A percentile compares a stretch with the other conserved stretches of the same genome.
Evolutionary conservation across 1,284 basidiomycete genomes (phyloP).

Genomic region (Dichomitus squalens): DNA sequence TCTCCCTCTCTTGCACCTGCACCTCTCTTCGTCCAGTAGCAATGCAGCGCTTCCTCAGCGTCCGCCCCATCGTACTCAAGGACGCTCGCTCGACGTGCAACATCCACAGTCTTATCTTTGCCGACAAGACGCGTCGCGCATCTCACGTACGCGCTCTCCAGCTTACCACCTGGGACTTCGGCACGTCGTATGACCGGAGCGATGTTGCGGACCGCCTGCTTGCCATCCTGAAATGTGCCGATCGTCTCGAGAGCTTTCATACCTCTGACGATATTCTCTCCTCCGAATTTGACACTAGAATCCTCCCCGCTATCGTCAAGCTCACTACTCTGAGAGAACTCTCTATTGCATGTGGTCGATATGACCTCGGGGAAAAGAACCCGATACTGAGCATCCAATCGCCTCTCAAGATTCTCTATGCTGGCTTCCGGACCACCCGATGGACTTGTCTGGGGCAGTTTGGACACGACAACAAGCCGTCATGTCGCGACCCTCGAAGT

Average conservation of each 20-base stretch:
- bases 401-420: neutral
- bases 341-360: neutral
- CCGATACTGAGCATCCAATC: neutral
- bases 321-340: neutral
- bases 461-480: too few relatives aligned
- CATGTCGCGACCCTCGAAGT: too few relatives aligned
- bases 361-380: neutral
- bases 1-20: neutral
- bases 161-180: neutral
- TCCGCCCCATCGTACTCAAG: neutral
- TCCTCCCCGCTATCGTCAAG: neutral
- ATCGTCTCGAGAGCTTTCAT: neutral
- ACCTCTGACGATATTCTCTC: neutral
- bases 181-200: neutral
- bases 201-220: neutral
- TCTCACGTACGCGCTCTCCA: neutral
- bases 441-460: too few relatives aligned
- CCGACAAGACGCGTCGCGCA: neutral
- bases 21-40: neutral
- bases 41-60: neutral
- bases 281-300: neutral
- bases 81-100: neutral
- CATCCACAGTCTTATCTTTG: too few relatives aligned
- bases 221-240: neutral
- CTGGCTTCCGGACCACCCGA: too few relatives aligned